Base-by-base conservation (phyloP, 2,329 filamentous ascomycete genomes). In the Pyrenochaeta sp. region DNA sequence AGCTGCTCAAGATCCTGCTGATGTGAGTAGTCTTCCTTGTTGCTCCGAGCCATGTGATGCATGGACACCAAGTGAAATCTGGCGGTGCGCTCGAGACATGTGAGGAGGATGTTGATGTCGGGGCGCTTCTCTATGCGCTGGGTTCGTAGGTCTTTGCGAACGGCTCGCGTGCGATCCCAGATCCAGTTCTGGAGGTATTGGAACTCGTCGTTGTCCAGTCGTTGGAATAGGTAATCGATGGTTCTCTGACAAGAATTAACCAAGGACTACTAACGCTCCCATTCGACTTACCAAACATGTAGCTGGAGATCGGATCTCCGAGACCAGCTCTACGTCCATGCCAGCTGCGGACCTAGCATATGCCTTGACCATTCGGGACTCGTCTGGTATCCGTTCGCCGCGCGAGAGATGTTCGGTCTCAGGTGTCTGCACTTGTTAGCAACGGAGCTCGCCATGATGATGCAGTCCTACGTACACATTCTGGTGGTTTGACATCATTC, bases 91-190 rank as follows among this genome's bases (percentile, higher is more conserved):
- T 90, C 87, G 48, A 86, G 83, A 65, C 86, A 88, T 24, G 84
- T 83, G 6, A 89, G 84, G 4, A 86, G 84, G 22, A 84, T 81
- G 46, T 78, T 75, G 36, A 89, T 80, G 67, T 88, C 84, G n/a
- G 66, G 43, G n/a, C 55, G 62, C 59, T 83, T 84, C 7, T 82
- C 84, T 56, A 88, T 76, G 66, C 86, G 84, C 71, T 88, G 86
- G 22, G 88, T 87, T 2, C 85, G 86, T 50, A 89, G 86, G 69
- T 90, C 87, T 67, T 89, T 89, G 40, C 87, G 83, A 56, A 90
- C 84, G 5, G 85, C 86, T 46, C 87, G 82, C 34, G 86, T 88
- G 19, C 87, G 82, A 69, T 89, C 87, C 87, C 87, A 90, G 27
- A 89, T 82, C 71, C 88, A 90, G 59, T 84, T 83, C 66, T 89